Evolutionary conservation across 768 basidiomycete species (phyloP).

Genomic region (Serendipita sp.): DNA sequence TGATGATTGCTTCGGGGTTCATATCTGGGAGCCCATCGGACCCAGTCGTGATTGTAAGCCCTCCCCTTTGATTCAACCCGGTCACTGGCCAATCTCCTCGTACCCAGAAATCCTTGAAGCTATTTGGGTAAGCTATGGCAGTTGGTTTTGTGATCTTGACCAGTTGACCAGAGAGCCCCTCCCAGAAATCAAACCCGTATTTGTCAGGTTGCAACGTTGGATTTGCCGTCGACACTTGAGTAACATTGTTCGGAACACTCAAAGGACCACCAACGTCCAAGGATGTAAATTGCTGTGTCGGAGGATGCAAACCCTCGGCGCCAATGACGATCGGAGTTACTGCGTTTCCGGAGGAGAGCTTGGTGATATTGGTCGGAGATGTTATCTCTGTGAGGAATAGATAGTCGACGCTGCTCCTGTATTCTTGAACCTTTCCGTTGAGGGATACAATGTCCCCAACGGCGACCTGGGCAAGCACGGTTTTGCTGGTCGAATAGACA

Average conservation of each 20-base stretch:
- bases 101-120: conserved; percentile 39
- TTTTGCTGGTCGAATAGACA: conserved; percentile 29
- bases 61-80: conserved; percentile 40
- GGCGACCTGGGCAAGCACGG: conserved; percentile 23
- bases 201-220: conserved; percentile 32
- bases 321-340: conserved; percentile 37
- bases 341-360: conserved; percentile 30
- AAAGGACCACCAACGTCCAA: conserved; percentile 35
- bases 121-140: conserved; percentile 34
- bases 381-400: conserved; percentile 35
- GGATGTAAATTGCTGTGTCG: conserved; percentile 31
- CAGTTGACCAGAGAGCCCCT: conserved; percentile 42
- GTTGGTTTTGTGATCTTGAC: conserved; percentile 35
- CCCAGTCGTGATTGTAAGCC: conserved; percentile 35
- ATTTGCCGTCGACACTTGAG: conserved; percentile 30
- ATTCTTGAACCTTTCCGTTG: conserved; percentile 33
- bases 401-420: conserved; percentile 32
- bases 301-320: conserved; percentile 32
- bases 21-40: conserved; percentile 36
- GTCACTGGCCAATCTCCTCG: conserved; percentile 40
- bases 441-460: conserved; percentile 36
- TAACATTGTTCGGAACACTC: conserved; percentile 38
- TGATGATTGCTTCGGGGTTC: conserved; percentile 40
- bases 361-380: conserved; percentile 28
- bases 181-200: conserved; percentile 50